phyloP scores from a whole-genome alignment of 2,329 filamentous ascomycete species.

The Ascochyta viciae-villosae region DNA sequence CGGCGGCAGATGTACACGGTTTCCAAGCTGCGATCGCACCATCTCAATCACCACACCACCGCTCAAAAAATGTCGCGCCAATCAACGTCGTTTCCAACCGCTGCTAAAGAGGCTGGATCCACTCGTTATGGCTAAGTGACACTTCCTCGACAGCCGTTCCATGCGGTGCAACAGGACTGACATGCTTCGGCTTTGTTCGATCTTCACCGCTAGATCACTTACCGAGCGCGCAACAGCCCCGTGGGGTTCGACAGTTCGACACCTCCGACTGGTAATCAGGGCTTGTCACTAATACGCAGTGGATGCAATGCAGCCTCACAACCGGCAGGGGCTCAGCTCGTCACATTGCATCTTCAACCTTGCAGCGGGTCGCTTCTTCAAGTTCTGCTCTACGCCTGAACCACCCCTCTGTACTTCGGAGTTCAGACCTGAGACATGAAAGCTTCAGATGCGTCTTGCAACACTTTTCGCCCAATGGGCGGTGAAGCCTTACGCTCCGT shows the following conservation, averaged over 20 bases:
- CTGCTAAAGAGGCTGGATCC: background rate
- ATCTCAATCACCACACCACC: constrained; percentile 10
- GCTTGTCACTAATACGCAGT: constrained; percentile 1
- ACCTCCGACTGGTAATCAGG: background rate
- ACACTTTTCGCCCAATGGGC: constrained; percentile 7
- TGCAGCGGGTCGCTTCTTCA: background rate
- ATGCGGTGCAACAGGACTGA: constrained; percentile 22
- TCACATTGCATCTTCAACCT: constrained; percentile 3
- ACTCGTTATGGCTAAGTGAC: constrained; percentile 2
- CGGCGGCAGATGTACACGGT: background rate
- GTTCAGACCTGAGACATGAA: background rate
- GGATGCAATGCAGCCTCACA: constrained; percentile 13
- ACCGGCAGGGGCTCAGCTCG: constrained; percentile 1
- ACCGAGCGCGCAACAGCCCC: constrained; percentile 21
- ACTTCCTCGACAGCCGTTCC: constrained; percentile 9
- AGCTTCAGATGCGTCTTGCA: background rate
- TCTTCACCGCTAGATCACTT: constrained; percentile 31
- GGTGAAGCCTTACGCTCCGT: constrained; percentile 17
- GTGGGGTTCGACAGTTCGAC: constrained; percentile 20
- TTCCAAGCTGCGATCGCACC: constrained; percentile 8
- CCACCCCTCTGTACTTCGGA: background rate
- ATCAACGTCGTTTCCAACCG: background rate
- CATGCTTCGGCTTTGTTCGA: constrained; percentile 32
- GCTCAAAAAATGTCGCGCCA: background rate
- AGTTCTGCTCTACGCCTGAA: background rate